Evolutionary conservation across 805 yeast genomes (phyloP).

Genomic region (Wickerhamiella parazyma): DNA sequence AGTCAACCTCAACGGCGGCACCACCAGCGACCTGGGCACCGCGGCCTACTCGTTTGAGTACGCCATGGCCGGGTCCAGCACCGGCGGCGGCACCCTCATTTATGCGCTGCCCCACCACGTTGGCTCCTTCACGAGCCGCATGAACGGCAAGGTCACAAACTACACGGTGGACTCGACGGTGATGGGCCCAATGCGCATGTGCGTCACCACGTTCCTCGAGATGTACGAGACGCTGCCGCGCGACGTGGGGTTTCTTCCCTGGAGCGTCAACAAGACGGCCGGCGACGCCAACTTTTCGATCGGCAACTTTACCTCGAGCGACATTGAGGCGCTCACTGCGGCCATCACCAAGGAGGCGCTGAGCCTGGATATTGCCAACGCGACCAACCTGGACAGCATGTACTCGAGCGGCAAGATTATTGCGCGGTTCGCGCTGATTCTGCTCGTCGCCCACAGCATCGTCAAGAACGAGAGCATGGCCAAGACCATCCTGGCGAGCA

Average conservation of each 20-base stretch:
- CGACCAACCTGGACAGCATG: slow-evolving; percentile 66
- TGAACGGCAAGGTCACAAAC: slow-evolving; percentile 24
- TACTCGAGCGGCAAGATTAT: slow-evolving; percentile 79
- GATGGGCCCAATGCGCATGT: slow-evolving; percentile 30
- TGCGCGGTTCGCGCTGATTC: slow-evolving; percentile 78
- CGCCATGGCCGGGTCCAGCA: slow-evolving; percentile 38
- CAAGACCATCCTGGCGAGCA: slow-evolving; percentile 34
- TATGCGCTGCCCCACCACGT: slow-evolving; percentile 63
- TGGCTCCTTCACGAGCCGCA: slow-evolving; percentile 30
- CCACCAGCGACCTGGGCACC: slow-evolving; percentile 24
- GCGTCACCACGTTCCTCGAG: slow-evolving; percentile 24
- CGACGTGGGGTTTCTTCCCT: slow-evolving; percentile 41
- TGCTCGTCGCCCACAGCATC: slow-evolving; percentile 56
- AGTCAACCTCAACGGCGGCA: slow-evolving; percentile 37
- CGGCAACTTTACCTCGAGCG: slow-evolving; percentile 30
- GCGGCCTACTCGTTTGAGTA: slow-evolving; percentile 40
- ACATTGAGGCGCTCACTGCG: slow-evolving; percentile 29
- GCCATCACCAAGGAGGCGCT: slow-evolving; percentile 40
- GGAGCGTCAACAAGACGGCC: slow-evolving; percentile 29
- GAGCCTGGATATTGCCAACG: slow-evolving; percentile 36
- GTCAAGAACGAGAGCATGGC: slow-evolving; percentile 45
- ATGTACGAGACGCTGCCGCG: slow-evolving; percentile 32
- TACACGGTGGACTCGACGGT: slow-evolving; percentile 36
- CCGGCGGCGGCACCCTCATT: slow-evolving; percentile 32
- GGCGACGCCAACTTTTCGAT: slow-evolving; percentile 27